A percentile compares a stretch with the other conserved stretches of the same genome.
phyloP scores from a whole-genome alignment of 1,139 yeast species.

The Scheffersomyces titani region DNA sequence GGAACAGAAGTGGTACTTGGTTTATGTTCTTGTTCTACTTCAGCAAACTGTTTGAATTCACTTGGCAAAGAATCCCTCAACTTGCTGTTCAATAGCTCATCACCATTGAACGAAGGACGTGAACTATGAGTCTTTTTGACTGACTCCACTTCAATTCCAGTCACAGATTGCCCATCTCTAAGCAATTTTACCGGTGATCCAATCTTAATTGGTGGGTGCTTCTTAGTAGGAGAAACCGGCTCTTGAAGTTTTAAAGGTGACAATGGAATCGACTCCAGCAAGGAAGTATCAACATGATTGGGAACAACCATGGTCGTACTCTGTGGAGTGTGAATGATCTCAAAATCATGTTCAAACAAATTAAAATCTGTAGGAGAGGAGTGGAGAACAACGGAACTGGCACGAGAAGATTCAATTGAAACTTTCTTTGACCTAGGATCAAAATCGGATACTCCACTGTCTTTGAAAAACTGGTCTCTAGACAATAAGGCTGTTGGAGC shows the following conservation, averaged over 20 bases:
- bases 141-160: conserved; percentile 18
- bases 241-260: background rate
- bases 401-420: conserved; percentile 12
- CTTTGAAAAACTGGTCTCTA: conserved; percentile 35
- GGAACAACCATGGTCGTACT: background rate
- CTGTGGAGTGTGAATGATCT: background rate
- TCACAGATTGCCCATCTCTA: conserved; percentile 30
- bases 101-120: conserved; percentile 13
- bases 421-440: conserved; percentile 16
- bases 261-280: background rate
- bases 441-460: conserved; percentile 22
- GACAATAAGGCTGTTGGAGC: conserved; percentile 36
- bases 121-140: conserved; percentile 1
- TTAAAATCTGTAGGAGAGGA: conserved; percentile 24
- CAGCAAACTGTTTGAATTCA: background rate
- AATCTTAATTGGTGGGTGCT: conserved; percentile 14
- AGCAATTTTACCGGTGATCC: conserved; percentile 41
- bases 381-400: conserved; percentile 15
- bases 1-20: conserved; percentile 34
- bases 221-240: background rate
- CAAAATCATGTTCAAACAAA: background rate
- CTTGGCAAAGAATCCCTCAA: conserved; percentile 17
- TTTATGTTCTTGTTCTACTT: conserved; percentile 8
- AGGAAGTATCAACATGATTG: background rate
- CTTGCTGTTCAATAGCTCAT: conserved; percentile 26